A percentile compares a stretch with the other conserved stretches of the same genome.
Conservation (phyloP, 768 basidiomycete species). For the Tephrocybe sp. region DNA sequence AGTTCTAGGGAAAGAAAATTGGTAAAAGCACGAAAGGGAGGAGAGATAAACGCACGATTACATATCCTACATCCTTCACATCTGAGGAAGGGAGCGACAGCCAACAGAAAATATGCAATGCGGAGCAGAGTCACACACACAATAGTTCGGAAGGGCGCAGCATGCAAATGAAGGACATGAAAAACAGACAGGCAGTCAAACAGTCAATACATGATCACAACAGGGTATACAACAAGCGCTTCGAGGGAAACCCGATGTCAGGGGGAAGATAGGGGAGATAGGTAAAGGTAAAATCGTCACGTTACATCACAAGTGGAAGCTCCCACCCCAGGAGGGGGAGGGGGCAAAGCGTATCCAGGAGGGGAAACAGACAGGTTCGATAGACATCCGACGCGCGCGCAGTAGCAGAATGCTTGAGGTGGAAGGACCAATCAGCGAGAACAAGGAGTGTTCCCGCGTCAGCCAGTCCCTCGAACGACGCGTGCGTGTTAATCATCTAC, state of each 20-base stretch:
- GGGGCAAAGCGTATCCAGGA: slow-evolving; percentile 49
- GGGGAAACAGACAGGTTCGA: slow-evolving; percentile 49
- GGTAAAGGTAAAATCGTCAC: slow-evolving; percentile 15
- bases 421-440: slow-evolving; percentile 16
- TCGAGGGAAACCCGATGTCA: slow-evolving; percentile 28
- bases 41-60: slow-evolving; percentile 66
- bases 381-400: slow-evolving; percentile 45
- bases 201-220: slow-evolving; percentile 45
- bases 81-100: slow-evolving; percentile 53
- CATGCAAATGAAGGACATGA: slow-evolving; percentile 26
- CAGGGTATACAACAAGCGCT: slow-evolving; percentile 48
- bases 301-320: slow-evolving; percentile 36
- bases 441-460: slow-evolving; percentile 4
- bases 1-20: slow-evolving; percentile 60
- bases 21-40: slow-evolving; percentile 5
- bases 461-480: slow-evolving; percentile 32
- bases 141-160: slow-evolving; percentile 21
- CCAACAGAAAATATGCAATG: slow-evolving; percentile 32
- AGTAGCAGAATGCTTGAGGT: slow-evolving; percentile 29
- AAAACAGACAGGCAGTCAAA: slow-evolving; percentile 35
- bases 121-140: slow-evolving; percentile 34
- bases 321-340: slow-evolving; percentile 32
- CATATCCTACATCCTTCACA: slow-evolving; percentile 99
- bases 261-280: slow-evolving; percentile 17
- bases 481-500: slow-evolving; percentile 33